Evolutionary conservation across 352 stramenopile genomes (phyloP).

Genomic region (Halophytophthora polymorphica): DNA sequence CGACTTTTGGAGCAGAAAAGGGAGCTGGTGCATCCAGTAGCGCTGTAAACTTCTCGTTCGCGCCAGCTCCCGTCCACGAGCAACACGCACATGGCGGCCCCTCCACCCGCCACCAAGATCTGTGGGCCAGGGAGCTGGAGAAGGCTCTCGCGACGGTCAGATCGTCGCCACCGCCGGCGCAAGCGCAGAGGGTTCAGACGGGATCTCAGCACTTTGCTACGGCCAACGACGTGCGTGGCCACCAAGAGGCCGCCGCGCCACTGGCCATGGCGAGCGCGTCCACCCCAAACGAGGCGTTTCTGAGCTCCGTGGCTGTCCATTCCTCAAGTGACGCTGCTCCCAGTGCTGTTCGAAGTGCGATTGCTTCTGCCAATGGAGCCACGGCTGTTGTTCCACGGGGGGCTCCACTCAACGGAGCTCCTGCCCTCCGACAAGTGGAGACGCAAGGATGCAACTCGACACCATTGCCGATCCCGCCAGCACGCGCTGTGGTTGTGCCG

Average conservation of each 20-base stretch:
- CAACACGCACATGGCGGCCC: no score
- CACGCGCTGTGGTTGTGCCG: constrained; percentile 22
- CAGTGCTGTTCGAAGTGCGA: constrained; percentile 1
- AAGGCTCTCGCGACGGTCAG: no score
- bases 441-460: neutral
- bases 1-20: no score
- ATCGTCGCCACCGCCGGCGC: no score
- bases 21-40: no score
- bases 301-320: neutral
- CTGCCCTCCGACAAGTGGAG: constrained; percentile 3
- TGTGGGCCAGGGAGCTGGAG: no score
- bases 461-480: constrained; percentile 10
- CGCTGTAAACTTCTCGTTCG: no score
- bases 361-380: neutral
- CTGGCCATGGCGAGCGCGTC: constrained; percentile 1
- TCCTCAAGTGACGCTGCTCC: constrained; percentile 2
- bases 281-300: constrained; percentile 10
- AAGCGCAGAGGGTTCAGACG: no score
- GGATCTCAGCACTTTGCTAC: no score
- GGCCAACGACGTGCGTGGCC: constrained; percentile 1
- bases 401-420: constrained; percentile 1
- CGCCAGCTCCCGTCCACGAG: no score
- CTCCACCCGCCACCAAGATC: no score
- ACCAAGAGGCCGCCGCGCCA: neutral
- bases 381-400: no score